These are phyloP conservation scores for Candida buenavistaensis DNA, from an alignment of 1,139 yeast species.

Conservation along the genomic window DNA sequence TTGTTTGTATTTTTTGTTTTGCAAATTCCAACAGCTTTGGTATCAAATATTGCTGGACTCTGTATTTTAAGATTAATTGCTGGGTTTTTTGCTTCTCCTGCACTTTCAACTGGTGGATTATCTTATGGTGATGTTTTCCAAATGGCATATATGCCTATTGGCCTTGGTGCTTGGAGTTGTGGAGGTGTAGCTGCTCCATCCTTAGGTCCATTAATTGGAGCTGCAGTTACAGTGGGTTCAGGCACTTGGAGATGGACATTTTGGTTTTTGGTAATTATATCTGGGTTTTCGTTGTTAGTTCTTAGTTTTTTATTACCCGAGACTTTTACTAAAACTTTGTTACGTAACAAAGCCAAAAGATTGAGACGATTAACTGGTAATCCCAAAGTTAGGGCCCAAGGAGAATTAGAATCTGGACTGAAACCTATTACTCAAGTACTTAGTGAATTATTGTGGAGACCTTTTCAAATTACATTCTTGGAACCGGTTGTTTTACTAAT, in stretches of 20 bases:
- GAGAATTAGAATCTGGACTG: constrained; percentile 25
- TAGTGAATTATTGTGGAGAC: constrained; percentile 50
- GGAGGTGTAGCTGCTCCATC: constrained; percentile 39
- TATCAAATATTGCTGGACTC: constrained; percentile 29
- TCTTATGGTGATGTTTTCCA: constrained; percentile 30
- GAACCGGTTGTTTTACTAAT: constrained; percentile 50
- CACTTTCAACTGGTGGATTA: constrained; percentile 39
- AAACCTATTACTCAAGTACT: constrained; percentile 23
- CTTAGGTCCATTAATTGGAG: constrained; percentile 38
- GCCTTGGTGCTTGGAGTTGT: constrained; percentile 36
- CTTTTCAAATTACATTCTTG: constrained; percentile 40
- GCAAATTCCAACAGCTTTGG: constrained; percentile 36
- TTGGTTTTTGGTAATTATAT: constrained; percentile 36
- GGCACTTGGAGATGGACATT: constrained; percentile 38
- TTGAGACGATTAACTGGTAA: constrained; percentile 38
- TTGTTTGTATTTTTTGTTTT: constrained; percentile 31
- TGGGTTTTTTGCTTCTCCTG: constrained; percentile 36
- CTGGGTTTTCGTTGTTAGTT: constrained; percentile 26
- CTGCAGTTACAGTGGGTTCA: constrained; percentile 24
- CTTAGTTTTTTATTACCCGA: constrained; percentile 36
- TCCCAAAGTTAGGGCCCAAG: constrained; percentile 27
- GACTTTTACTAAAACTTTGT: constrained; percentile 32
- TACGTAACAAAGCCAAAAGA: constrained; percentile 36
- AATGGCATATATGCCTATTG: constrained; percentile 33
- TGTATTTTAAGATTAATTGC: constrained; percentile 31